These are phyloP conservation scores for Peronospora tabacina DNA, from an alignment of 352 stramenopile species.

Conservation along the genomic window DNA sequence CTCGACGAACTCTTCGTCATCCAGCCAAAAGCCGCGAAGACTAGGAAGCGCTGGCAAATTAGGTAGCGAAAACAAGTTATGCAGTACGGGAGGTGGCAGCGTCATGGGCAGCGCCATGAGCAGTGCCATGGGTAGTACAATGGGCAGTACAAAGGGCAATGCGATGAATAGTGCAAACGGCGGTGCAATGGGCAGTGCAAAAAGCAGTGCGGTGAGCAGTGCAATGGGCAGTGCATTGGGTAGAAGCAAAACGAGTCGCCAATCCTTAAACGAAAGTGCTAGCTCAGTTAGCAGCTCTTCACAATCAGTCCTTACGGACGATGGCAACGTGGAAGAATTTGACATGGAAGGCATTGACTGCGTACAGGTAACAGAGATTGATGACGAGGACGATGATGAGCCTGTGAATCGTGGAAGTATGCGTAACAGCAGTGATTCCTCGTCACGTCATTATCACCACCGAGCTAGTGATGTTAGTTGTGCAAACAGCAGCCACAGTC, in stretches of 20 bases:
- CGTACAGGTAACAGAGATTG: constrained; percentile 64
- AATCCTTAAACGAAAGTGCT: constrained; percentile 39
- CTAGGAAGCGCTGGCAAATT: constrained; percentile 22
- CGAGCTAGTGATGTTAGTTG: constrained; percentile 24
- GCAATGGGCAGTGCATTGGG: constrained; percentile 14
- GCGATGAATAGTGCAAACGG: no score
- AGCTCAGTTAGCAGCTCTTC: constrained; percentile 47
- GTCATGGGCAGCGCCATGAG: constrained; percentile 9
- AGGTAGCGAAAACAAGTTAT: constrained; percentile 12
- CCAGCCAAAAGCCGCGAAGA: constrained; percentile 31
- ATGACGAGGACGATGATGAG: constrained; percentile 70
- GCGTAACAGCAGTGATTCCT: constrained; percentile 32
- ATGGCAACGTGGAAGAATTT: constrained; percentile 39
- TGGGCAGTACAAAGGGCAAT: no score
- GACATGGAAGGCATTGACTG: constrained; percentile 74
- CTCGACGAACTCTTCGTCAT: constrained; percentile 37
- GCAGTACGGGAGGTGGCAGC: constrained; percentile 15
- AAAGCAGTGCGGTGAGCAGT: no score
- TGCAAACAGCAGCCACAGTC: constrained; percentile 31
- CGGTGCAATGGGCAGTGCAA: no score
- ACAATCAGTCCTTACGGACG: constrained; percentile 31
- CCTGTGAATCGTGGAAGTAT: constrained; percentile 24
- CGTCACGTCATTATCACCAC: constrained; percentile 34
- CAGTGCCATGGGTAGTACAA: no score
- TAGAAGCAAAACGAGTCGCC: constrained; percentile 24